Percentiles rank a stretch among this genome's conserved stretches.
These are phyloP conservation scores for Euphorbia peplus DNA, from an alignment of 345 rosid genomes.

Conservation along the genomic window DNA sequence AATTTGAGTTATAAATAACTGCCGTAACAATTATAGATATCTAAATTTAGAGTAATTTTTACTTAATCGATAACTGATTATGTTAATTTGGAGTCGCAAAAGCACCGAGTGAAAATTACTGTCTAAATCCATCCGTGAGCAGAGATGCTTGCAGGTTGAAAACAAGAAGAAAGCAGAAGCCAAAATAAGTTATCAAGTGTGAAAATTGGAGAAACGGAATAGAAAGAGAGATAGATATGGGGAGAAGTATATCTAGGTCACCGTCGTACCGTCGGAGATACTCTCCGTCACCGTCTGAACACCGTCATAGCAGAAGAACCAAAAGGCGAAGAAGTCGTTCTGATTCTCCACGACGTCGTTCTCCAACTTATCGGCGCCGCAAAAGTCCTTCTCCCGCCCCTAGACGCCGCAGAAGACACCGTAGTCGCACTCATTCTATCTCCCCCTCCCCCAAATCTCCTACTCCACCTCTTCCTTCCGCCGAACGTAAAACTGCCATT, in stretches of 20 bases:
- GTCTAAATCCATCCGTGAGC: too few relatives aligned
- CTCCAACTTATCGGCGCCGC: conserved; percentile 50
- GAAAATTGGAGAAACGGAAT: too few relatives aligned
- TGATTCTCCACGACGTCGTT: conserved; percentile 41
- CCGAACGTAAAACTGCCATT: conserved; percentile 33
- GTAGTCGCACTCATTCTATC: conserved; percentile 38
- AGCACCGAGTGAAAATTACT: too few relatives aligned
- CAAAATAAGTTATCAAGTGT: too few relatives aligned
- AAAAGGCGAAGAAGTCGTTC: conserved; percentile 47
- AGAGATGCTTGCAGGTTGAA: too few relatives aligned
- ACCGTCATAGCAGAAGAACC: conserved; percentile 41
- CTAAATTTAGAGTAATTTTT: too few relatives aligned
- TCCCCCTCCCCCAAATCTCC: conserved; percentile 46
- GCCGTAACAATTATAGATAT: too few relatives aligned
- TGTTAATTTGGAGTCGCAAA: too few relatives aligned
- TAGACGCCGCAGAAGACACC: conserved; percentile 43
- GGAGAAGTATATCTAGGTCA: conserved; percentile 59
- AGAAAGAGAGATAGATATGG: too few relatives aligned
- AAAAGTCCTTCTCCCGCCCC: conserved; percentile 60
- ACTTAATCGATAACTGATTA: too few relatives aligned
- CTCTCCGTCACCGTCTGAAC: conserved; percentile 33
- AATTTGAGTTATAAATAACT: too few relatives aligned
- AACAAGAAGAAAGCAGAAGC: too few relatives aligned
- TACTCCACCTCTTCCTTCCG: conserved; percentile 26
- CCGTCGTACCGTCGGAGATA: conserved; percentile 58